Evolutionary conservation across 2,329 filamentous ascomycete species (phyloP).

Genomic region (Gnomoniopsis sp.): DNA sequence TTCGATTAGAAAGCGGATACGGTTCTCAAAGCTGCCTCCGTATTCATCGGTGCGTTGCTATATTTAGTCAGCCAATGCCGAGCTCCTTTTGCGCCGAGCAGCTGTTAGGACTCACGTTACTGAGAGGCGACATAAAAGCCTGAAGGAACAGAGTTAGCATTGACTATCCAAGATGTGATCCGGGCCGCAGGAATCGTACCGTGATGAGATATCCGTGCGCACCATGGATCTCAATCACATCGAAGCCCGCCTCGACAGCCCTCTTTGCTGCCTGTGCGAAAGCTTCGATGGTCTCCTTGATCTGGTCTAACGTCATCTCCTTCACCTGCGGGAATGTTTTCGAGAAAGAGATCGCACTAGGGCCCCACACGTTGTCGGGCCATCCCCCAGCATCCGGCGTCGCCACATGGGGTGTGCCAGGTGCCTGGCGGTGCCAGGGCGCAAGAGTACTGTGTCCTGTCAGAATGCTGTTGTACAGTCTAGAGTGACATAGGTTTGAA

Average conservation of each 20-base stretch:
- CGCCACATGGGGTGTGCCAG: slow-evolving; percentile 49
- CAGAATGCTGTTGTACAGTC: not conserved
- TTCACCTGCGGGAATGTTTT: slow-evolving; percentile 59
- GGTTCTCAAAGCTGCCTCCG: slow-evolving; percentile 64
- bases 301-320: slow-evolving; percentile 66
- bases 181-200: not conserved
- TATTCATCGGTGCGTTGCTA: slow-evolving; percentile 60
- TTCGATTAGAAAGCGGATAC: slow-evolving; percentile 58
- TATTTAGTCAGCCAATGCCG: not conserved
- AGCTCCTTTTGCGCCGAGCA: not conserved
- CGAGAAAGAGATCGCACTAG: slow-evolving; percentile 56
- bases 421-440: slow-evolving; percentile 61
- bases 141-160: no score
- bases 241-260: slow-evolving; percentile 67
- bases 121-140: slow-evolving; percentile 60
- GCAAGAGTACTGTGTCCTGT: slow-evolving; percentile 45
- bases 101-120: slow-evolving; percentile 40
- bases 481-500: not conserved
- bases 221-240: slow-evolving; percentile 67
- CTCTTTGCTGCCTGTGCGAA: slow-evolving; percentile 58
- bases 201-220: slow-evolving; percentile 66
- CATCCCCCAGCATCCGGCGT: slow-evolving; percentile 50
- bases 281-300: slow-evolving; percentile 59
- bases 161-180: no score
- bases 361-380: slow-evolving; percentile 51